Percentiles rank a stretch among this genome's conserved stretches.
Conservation (phyloP, 345 rosid genomes). For the Garcia nutans region DNA sequence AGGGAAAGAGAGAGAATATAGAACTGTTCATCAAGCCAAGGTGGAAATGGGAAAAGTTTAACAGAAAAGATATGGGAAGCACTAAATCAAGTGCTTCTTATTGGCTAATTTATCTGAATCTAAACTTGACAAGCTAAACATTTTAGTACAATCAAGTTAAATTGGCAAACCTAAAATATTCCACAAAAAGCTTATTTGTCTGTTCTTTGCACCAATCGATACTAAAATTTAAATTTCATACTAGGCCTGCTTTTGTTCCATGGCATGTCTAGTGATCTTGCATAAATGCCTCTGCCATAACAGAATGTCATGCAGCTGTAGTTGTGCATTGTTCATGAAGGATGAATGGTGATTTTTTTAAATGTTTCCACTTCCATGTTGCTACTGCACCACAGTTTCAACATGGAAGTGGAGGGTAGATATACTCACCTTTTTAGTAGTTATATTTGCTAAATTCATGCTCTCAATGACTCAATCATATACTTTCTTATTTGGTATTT, state of each 20-base stretch:
- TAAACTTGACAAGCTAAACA: not conserved
- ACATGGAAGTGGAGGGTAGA: not conserved
- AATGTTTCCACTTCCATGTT: not conserved
- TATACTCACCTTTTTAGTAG: not conserved
- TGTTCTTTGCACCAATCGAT: not conserved
- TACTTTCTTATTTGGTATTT: not conserved
- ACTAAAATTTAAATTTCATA: not conserved
- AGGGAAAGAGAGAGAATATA: not conserved
- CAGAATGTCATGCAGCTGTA: not conserved
- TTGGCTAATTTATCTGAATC: not conserved
- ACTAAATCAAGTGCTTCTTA: not conserved
- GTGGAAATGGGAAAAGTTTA: not conserved
- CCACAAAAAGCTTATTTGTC: not conserved
- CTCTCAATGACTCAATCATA: not conserved
- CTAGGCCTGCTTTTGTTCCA: no score
- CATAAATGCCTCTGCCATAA: not conserved
- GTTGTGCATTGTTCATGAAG: not conserved
- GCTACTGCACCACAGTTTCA: not conserved
- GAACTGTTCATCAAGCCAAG: not conserved
- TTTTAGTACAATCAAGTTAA: not conserved
- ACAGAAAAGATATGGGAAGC: not conserved
- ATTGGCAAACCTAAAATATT: not conserved
- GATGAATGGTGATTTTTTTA: not conserved
- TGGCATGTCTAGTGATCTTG: no score
- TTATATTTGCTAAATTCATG: not conserved